phyloP scores from a whole-genome alignment of 164 flowering plant species.

The Vitis vinifera region DNA sequence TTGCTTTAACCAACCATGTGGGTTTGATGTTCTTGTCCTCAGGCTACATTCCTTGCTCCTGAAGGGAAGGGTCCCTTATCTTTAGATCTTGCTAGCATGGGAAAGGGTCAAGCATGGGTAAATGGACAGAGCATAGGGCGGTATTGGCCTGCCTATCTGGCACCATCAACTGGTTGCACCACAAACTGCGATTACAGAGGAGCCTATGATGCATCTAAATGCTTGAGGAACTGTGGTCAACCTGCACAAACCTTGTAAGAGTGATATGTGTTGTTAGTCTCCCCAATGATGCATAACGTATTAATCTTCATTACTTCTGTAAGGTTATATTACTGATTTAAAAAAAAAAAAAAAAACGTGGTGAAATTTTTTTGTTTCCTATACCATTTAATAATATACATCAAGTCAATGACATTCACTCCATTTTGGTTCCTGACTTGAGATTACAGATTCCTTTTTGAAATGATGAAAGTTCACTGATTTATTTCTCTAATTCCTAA shows the following conservation, averaged over 20 bases:
- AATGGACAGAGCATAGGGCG: slow-evolving; percentile 70
- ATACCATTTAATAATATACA: background rate
- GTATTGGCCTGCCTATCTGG: slow-evolving; percentile 58
- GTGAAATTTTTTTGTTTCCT: background rate
- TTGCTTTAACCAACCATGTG: background rate
- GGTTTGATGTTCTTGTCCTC: slow-evolving; percentile 9
- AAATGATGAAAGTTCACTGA: too few relatives aligned
- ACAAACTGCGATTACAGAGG: slow-evolving; percentile 54
- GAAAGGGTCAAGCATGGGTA: slow-evolving; percentile 79
- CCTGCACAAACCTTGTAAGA: slow-evolving; percentile 64
- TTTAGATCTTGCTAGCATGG: slow-evolving; percentile 60
- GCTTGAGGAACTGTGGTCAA: slow-evolving; percentile 58
- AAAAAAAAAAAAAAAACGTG: too few relatives aligned
- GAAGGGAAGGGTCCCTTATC: slow-evolving; percentile 53
- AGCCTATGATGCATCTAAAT: slow-evolving; percentile 39
- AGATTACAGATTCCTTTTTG: too few relatives aligned
- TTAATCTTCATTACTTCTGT: background rate
- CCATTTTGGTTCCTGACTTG: too few relatives aligned
- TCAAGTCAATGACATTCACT: too few relatives aligned
- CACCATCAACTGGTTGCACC: slow-evolving; percentile 51
- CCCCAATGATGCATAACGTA: background rate
- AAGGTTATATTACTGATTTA: too few relatives aligned
- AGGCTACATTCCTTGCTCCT: slow-evolving; percentile 50
- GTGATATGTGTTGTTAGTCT: background rate
- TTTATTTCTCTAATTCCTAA: too few relatives aligned